These are phyloP conservation scores for Meyerozyma carpophila DNA, from an alignment of 1,139 yeast species.

Conservation along the genomic window DNA sequence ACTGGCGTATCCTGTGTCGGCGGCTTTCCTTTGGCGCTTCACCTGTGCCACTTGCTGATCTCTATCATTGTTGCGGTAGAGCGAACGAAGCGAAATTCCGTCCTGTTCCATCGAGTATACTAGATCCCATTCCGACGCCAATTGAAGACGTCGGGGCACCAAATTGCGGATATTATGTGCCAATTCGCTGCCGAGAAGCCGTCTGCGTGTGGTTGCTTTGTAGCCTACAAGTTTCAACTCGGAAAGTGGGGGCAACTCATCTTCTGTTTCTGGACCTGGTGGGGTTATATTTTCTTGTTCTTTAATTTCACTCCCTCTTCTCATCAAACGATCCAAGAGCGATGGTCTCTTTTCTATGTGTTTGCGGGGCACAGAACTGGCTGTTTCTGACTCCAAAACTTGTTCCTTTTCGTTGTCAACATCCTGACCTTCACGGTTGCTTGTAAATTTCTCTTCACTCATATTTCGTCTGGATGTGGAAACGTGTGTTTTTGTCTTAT, in stretches of 20 bases:
- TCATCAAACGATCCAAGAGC: not conserved
- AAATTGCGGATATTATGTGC: constrained; percentile 71
- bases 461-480: too few relatives aligned
- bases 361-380: not conserved
- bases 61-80: constrained; percentile 44
- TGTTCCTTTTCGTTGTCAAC: not conserved
- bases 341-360: not conserved
- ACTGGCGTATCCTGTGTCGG: constrained; percentile 34
- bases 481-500: too few relatives aligned
- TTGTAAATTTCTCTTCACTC: too few relatives aligned
- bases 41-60: constrained; percentile 24
- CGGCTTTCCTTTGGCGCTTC: constrained; percentile 11
- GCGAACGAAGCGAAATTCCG: constrained; percentile 80
- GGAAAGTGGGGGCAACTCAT: constrained; percentile 28
- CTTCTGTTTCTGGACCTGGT: not conserved
- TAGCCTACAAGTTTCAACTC: constrained; percentile 48
- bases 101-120: constrained; percentile 83
- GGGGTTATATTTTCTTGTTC: not conserved
- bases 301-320: not conserved
- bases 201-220: constrained; percentile 47
- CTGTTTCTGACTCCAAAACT: not conserved
- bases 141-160: constrained; percentile 73
- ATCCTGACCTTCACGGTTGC: not conserved
- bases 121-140: constrained; percentile 72
- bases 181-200: constrained; percentile 51